Evolutionary conservation across 1,284 basidiomycete species (phyloP), one percentile per base, ranked within the genome.

Genomic region (Amylostereum areolatum): DNA sequence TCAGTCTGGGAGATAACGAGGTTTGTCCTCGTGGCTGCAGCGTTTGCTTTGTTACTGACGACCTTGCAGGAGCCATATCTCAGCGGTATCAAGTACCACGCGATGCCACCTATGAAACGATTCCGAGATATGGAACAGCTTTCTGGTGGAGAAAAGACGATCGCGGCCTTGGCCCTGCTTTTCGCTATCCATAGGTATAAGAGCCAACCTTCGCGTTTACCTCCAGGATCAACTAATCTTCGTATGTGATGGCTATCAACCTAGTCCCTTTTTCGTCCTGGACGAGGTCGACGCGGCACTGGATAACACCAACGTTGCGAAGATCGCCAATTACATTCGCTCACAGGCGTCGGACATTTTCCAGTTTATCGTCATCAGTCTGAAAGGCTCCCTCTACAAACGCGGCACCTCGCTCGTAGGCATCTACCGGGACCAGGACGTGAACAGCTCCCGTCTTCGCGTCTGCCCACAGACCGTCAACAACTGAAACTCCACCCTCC

Each of bases 91-190:
- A 97, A 96, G 67, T 99, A 98, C 65, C 95, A 97, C 64, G 94
- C 95, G 1, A 99, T 99, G 91, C 96, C 96, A 0, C 95, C 95
- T 0, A 96, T 98, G 85, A 99, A 99, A 67, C 89, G 94, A 5
- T 99, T 99, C 77, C 81, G 95, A 56, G 97, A 99, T 66, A 99
- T 99, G 90, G 95, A 98, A 53, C 95, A 98, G 65, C 74, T 99
- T 4, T 98, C 94, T 0, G 97, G 96, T 47, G 97, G 97, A 27
- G 97, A 99, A 66, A 98, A 98, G 73, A 98, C 96, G 0, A 96
- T 99, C 55, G 97, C 97, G 3, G 96, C 97, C 5, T 73, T 99
- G 18, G 95, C 96, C 1, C 73, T 99, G 18, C 75, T 99, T 29
- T 98, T 99, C 63, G 93, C 96, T 10, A 97, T 99, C 50, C 96